Evolutionary conservation across 148 eudicot species (phyloP).

Genomic region (Vaccinium corymbosum): DNA sequence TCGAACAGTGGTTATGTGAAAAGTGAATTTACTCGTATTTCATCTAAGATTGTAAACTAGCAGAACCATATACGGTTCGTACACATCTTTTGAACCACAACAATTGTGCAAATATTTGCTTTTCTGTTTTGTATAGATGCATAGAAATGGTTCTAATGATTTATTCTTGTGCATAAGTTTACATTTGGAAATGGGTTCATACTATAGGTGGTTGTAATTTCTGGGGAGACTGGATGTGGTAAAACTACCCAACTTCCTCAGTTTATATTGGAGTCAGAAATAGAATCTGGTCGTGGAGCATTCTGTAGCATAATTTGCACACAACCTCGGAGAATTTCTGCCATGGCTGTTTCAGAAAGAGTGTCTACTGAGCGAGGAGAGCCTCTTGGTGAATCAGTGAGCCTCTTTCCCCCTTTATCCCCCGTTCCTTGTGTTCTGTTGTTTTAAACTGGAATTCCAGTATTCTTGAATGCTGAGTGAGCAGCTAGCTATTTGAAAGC

Average conservation of each 20-base stretch:
- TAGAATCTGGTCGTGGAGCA: slow-evolving; percentile 97
- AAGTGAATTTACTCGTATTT: not conserved
- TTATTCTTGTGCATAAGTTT: not conserved
- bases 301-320: slow-evolving; percentile 94
- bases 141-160: not conserved
- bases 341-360: slow-evolving; percentile 94
- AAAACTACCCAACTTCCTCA: slow-evolving; percentile 99
- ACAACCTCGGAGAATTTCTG: slow-evolving; percentile 98
- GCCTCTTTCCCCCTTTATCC: slow-evolving; percentile 22
- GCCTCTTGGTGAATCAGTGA: slow-evolving; percentile 95
- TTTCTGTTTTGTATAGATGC: slow-evolving; percentile 14
- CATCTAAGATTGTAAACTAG: not conserved
- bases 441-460: not conserved
- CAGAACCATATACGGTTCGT: not conserved
- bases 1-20: not conserved
- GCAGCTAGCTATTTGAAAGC: slow-evolving; percentile 18
- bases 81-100: not conserved
- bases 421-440: slow-evolving; percentile 5
- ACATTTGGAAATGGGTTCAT: not conserved
- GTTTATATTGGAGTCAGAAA: slow-evolving; percentile 87
- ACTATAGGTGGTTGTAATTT: slow-evolving; percentile 74
- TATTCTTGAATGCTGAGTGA: slow-evolving; percentile 6
- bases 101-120: not conserved
- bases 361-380: slow-evolving; percentile 98
- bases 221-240: slow-evolving; percentile 99